Evolutionary conservation across 768 basidiomycete genomes (phyloP), one percentile per base, ranked within the genome.

Genomic region (Trametes elegans): DNA sequence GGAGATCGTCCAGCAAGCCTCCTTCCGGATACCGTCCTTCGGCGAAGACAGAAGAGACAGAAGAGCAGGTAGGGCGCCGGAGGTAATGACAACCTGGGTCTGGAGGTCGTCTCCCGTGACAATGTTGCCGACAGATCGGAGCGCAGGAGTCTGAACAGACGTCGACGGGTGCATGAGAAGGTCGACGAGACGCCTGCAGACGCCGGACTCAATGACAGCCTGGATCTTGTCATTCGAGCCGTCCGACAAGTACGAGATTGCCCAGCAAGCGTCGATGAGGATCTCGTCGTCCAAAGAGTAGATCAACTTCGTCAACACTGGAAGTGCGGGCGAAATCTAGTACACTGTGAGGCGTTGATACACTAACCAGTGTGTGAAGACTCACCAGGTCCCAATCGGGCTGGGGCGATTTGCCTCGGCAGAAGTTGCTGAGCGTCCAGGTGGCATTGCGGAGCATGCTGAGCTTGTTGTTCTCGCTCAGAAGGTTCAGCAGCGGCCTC

Each of bases 161-260:
- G 96, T 85, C 23, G 92, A 93, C 59, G 81, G 87, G 66, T 93
- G 90, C 90, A 98, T 93, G 61, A 99, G 85, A 39, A 99, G 81
- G 68, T 99, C 97, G 29, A 99, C 97, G 58, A 99, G 84, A 64
- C 97, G 87, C 70, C 97, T 84, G 76, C 95, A 97, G 43, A 99
- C 96, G 27, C 96, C 97, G 18, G 91, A 92, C 74, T 98, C 96
- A 65, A 99, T 98, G 53, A 99, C 97, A 28, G 97, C 97, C 72
- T 99, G 97, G 55, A 99, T 99, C 79, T 99, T 99, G 77, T 99
- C 97, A 68, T 97, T 97, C 29, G 94, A 90, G 44, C 97, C 97
- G 70, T 99, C 97, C 1, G 96, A 98, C 34, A 99, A 87, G 74
- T 99, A 99, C 35, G 95, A 98, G 71, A 99, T 96, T 24, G 97